Conservation (phyloP, 2,329 filamentous ascomycete species). For the Penicillium sp. region DNA sequence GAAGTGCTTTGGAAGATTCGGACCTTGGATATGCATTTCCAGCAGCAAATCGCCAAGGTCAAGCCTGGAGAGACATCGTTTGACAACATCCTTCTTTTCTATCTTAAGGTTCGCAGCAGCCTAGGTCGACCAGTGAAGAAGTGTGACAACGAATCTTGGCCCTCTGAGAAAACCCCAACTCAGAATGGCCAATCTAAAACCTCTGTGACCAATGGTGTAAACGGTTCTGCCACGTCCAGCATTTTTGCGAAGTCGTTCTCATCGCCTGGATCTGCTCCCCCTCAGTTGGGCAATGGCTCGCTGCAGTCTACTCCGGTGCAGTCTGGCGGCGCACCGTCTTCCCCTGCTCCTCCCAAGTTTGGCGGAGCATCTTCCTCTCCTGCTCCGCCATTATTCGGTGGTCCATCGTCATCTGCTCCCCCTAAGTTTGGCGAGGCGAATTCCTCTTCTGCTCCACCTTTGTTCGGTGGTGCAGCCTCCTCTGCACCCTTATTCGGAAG, state of each 20-base stretch:
- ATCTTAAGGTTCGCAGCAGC: constrained; percentile 38
- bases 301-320: background rate
- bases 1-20: constrained; percentile 32
- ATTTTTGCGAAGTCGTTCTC: constrained; percentile 24
- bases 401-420: constrained; percentile 4
- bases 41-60: constrained; percentile 30
- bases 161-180: background rate
- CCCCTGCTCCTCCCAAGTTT: background rate
- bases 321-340: background rate
- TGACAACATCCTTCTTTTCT: constrained; percentile 38
- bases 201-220: background rate
- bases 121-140: constrained; percentile 35
- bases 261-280: constrained; percentile 1
- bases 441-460: constrained; percentile 11
- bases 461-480: background rate
- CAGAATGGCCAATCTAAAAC: background rate
- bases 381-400: constrained; percentile 23
- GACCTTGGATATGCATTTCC: constrained; percentile 37
- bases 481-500: constrained; percentile 34
- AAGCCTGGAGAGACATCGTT: constrained; percentile 37
- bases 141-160: background rate
- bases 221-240: constrained; percentile 15
- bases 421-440: constrained; percentile 23
- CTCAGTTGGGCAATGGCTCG: background rate
- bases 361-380: background rate